Conservation (phyloP, 192 early-diverging fungal species). For the Phycomyces nitens region DNA sequence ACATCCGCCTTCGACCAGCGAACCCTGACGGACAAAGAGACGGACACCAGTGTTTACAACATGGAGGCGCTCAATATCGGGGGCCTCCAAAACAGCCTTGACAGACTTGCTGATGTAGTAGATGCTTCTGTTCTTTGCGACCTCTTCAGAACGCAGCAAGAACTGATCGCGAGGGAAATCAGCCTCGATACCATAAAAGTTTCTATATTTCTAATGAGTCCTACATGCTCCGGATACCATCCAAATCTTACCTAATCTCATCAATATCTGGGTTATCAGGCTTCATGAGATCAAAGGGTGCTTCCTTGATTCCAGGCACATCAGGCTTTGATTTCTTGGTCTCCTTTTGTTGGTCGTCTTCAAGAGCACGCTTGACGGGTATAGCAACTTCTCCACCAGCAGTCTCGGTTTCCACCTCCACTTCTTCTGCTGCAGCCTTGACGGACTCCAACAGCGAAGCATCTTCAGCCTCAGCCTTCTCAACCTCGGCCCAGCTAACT, state of each 20-base stretch:
- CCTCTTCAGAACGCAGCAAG: conserved; percentile 81
- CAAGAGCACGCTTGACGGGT: conserved; percentile 21
- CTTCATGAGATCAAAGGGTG: conserved; percentile 83
- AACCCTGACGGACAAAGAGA: conserved; percentile 76
- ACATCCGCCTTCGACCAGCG: conserved; percentile 47
- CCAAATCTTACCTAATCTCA: conserved; percentile 28
- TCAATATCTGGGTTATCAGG: conserved; percentile 56
- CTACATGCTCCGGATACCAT: not conserved
- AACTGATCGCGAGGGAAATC: conserved; percentile 80
- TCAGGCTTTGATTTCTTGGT: conserved; percentile 42
- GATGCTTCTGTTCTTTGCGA: conserved; percentile 62
- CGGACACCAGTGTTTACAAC: conserved; percentile 94
- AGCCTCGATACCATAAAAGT: conserved; percentile 71
- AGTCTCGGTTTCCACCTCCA: conserved; percentile 11
- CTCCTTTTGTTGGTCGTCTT: not conserved
- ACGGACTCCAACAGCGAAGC: not conserved
- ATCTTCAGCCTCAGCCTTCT: conserved; percentile 15
- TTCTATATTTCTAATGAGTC: not conserved
- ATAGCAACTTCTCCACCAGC: conserved; percentile 3
- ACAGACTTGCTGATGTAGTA: conserved; percentile 87
- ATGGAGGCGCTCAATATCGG: conserved; percentile 59
- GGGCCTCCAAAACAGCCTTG: conserved; percentile 62
- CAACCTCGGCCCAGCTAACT: not conserved
- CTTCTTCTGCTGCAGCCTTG: conserved; percentile 1
- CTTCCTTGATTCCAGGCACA: conserved; percentile 60